Conservation (phyloP, 805 yeast genomes). For the Naumovozyma baii region DNA sequence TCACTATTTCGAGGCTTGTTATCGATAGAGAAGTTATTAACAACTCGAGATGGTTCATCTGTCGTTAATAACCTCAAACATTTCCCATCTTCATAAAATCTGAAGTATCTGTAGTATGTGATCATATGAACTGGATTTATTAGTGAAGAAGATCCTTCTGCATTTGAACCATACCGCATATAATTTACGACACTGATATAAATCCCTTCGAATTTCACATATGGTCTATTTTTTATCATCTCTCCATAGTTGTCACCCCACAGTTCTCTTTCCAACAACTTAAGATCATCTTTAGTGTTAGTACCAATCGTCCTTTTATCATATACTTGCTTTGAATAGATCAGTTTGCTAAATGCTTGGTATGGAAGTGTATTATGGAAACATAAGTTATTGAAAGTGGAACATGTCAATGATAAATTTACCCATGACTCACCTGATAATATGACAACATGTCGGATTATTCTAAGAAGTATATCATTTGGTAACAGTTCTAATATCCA, state of each 20-base stretch:
- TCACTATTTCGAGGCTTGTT: slow-evolving; percentile 31
- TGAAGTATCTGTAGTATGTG: slow-evolving; percentile 75
- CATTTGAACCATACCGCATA: slow-evolving; percentile 70
- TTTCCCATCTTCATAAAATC: slow-evolving; percentile 73
- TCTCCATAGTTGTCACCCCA: slow-evolving; percentile 34
- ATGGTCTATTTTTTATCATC: slow-evolving; percentile 52
- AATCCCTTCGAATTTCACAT: slow-evolving; percentile 69
- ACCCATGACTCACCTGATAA: slow-evolving; percentile 58
- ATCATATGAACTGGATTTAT: slow-evolving; percentile 70
- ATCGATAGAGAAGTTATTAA: slow-evolving; percentile 41
- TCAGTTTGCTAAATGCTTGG: slow-evolving; percentile 39
- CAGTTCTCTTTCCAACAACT: slow-evolving; percentile 29
- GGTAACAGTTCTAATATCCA: slow-evolving; percentile 39
- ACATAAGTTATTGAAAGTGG: slow-evolving; percentile 46
- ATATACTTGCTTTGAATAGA: slow-evolving; percentile 48
- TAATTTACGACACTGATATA: slow-evolving; percentile 81
- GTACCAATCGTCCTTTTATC: slow-evolving; percentile 34
- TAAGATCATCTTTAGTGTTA: slow-evolving; percentile 31
- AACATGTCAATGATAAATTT: slow-evolving; percentile 49
- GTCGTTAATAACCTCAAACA: slow-evolving; percentile 62
- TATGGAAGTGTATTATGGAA: slow-evolving; percentile 43
- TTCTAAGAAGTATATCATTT: slow-evolving; percentile 45
- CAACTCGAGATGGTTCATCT: slow-evolving; percentile 59
- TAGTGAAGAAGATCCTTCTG: slow-evolving; percentile 58
- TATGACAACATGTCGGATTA: slow-evolving; percentile 40